Percentiles rank a stretch among this genome's conserved stretches.
Evolutionary conservation across 2,329 filamentous ascomycete genomes (phyloP).

Genomic region (Trichoderma sp.): DNA sequence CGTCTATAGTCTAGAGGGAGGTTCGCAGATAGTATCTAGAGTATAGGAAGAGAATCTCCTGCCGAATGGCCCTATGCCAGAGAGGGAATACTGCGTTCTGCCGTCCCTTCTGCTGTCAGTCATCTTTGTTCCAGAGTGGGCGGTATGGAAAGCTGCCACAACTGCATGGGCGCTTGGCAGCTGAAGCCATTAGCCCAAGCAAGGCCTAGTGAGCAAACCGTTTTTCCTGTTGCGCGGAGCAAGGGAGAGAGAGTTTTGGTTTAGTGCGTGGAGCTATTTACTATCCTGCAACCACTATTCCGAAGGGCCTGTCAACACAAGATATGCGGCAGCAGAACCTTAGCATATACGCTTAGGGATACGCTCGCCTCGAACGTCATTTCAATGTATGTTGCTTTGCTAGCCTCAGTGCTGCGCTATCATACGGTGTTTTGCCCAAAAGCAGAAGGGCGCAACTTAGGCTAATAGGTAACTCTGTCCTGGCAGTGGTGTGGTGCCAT

Average conservation of each 20-base stretch:
- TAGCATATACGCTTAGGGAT: too few relatives aligned
- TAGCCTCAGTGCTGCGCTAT: not conserved
- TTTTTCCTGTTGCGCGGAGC: not conserved
- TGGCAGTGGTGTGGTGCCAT: slow-evolving; percentile 16
- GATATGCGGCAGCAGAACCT: not conserved
- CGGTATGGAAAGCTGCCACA: not conserved
- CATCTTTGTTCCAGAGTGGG: not conserved
- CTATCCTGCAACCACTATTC: too few relatives aligned
- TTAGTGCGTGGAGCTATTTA: slow-evolving; percentile 15
- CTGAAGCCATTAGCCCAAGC: slow-evolving; percentile 14
- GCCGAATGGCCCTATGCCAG: not conserved
- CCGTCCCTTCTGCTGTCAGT: not conserved
- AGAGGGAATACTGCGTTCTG: not conserved
- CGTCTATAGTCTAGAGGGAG: not conserved
- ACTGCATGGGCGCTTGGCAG: slow-evolving; percentile 6
- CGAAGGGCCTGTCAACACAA: not conserved
- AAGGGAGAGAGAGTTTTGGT: not conserved
- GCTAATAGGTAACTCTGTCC: slow-evolving; percentile 7
- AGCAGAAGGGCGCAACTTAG: slow-evolving; percentile 2
- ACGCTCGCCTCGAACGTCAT: not conserved
- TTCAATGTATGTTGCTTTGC: not conserved
- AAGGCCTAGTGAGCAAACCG: not conserved
- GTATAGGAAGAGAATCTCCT: not conserved
- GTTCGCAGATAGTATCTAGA: not conserved
- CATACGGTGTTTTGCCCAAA: slow-evolving; percentile 17